Evolutionary conservation across 176 grass and related monocot species (phyloP).

Genomic region (Oryza longistaminata): DNA sequence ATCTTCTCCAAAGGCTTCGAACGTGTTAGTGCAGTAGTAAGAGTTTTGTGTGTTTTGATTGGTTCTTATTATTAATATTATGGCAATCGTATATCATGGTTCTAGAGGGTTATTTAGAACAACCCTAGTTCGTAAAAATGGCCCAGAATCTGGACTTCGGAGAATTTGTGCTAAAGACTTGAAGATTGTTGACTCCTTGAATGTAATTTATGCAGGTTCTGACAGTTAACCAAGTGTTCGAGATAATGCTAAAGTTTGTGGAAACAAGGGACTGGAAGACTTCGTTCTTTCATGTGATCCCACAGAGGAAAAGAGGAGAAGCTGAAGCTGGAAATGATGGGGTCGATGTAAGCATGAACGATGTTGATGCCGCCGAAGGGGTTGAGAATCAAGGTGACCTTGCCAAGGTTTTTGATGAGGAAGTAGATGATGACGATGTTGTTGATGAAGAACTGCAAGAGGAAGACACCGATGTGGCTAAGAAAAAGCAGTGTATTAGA

Average conservation of each 20-base stretch:
- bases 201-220: conserved; percentile 59
- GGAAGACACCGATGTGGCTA: conserved; percentile 23
- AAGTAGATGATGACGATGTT: conserved; percentile 24
- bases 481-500: conserved; percentile 67
- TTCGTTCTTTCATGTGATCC: conserved; percentile 89
- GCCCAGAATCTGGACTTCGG: not conserved
- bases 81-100: not conserved
- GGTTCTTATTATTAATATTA: not conserved
- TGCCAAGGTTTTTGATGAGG: conserved; percentile 9
- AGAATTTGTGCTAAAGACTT: not conserved
- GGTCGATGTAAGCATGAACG: conserved; percentile 30
- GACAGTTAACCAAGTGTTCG: conserved; percentile 94
- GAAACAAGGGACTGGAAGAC: conserved; percentile 95
- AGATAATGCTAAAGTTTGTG: conserved; percentile 91
- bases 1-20: too few relatives aligned
- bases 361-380: conserved; percentile 8
- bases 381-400: conserved; percentile 15
- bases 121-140: not conserved
- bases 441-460: conserved; percentile 27
- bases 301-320: conserved; percentile 70
- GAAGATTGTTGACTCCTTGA: not conserved
- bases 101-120: not conserved
- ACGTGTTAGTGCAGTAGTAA: not conserved
- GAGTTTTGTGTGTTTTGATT: not conserved
- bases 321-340: conserved; percentile 37